These are phyloP conservation scores for Bertia moriformis DNA, from an alignment of 2,329 filamentous ascomycete genomes.

Conservation along the genomic window DNA sequence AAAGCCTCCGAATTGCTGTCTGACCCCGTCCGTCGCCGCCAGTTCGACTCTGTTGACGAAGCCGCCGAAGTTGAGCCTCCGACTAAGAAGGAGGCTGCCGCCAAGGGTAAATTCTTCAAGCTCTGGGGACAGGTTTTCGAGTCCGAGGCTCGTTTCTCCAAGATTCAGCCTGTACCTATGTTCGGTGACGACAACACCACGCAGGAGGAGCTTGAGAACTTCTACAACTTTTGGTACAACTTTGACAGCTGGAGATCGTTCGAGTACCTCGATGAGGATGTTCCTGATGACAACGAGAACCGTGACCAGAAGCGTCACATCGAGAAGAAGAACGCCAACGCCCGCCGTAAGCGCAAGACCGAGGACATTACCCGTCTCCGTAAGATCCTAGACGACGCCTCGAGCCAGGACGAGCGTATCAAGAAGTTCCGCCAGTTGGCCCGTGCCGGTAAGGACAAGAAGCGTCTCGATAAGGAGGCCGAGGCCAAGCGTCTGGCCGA, in stretches of 20 bases:
- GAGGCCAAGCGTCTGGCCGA: slow-evolving; percentile 74
- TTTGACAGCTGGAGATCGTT: slow-evolving; percentile 97
- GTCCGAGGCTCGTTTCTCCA: slow-evolving; percentile 84
- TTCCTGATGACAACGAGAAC: slow-evolving; percentile 96
- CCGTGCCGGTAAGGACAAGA: slow-evolving; percentile 91
- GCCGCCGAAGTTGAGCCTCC: slow-evolving; percentile 84
- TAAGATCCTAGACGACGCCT: slow-evolving; percentile 74
- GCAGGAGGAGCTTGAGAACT: slow-evolving; percentile 80
- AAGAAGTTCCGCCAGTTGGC: slow-evolving; percentile 91
- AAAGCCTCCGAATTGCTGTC: slow-evolving; percentile 88
- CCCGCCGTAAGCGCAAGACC: slow-evolving; percentile 98
- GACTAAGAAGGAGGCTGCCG: slow-evolving; percentile 72
- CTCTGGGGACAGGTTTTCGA: slow-evolving; percentile 84
- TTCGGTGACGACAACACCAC: slow-evolving; percentile 73
- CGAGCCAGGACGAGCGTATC: slow-evolving; percentile 81
- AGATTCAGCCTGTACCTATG: slow-evolving; percentile 70
- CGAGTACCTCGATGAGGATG: slow-evolving; percentile 97
- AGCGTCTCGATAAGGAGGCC: slow-evolving; percentile 76
- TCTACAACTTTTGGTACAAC: slow-evolving; percentile 99
- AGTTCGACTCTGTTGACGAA: slow-evolving; percentile 95
- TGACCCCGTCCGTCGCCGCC: slow-evolving; percentile 80
- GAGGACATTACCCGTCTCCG: slow-evolving; percentile 88
- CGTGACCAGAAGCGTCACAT: slow-evolving; percentile 97
- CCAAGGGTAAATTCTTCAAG: slow-evolving; percentile 84
- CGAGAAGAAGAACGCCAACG: slow-evolving; percentile 95